phyloP scores from a whole-genome alignment of 441 rosid species.

The Pelargonium cotyledonis region DNA sequence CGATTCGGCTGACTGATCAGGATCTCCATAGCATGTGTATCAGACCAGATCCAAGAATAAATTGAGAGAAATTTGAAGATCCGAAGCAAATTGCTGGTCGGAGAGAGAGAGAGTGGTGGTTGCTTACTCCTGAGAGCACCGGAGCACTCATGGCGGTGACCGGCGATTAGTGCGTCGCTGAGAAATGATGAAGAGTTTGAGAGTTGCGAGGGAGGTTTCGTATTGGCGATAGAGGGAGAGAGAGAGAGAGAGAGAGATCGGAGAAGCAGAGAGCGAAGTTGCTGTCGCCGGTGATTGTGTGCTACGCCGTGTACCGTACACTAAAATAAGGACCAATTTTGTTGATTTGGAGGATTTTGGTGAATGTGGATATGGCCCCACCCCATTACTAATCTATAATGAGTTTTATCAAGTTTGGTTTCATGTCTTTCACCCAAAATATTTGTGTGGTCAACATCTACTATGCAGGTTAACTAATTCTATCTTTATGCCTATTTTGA shows the following conservation, averaged over 20 bases:
- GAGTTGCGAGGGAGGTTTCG: not conserved
- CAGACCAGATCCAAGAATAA: not conserved
- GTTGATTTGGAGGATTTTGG: too few species aligned
- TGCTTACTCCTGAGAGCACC: slow-evolving; percentile 33
- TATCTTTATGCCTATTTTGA: too few species aligned
- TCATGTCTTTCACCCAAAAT: too few species aligned
- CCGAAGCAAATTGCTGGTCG: slow-evolving; percentile 10
- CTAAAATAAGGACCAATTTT: too few species aligned
- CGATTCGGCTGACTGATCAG: not conserved
- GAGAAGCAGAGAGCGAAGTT: not conserved
- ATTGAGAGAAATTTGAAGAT: slow-evolving; percentile 21
- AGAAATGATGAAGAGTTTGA: not conserved
- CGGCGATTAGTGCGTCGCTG: slow-evolving; percentile 4
- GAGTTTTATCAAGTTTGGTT: too few species aligned
- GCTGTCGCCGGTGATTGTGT: not conserved
- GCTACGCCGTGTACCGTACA: not conserved
- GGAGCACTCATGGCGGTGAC: slow-evolving; percentile 53
- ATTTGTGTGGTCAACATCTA: too few species aligned
- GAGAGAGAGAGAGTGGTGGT: not conserved
- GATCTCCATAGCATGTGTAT: not conserved
- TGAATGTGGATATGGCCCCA: too few species aligned
- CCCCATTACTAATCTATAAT: too few species aligned
- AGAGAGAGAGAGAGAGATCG: not conserved
- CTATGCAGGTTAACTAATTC: too few species aligned
- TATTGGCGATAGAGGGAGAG: not conserved